These are phyloP conservation scores for Colletotrichum gigasporum DNA, from an alignment of 2,329 filamentous ascomycete species.

Conservation along the genomic window DNA sequence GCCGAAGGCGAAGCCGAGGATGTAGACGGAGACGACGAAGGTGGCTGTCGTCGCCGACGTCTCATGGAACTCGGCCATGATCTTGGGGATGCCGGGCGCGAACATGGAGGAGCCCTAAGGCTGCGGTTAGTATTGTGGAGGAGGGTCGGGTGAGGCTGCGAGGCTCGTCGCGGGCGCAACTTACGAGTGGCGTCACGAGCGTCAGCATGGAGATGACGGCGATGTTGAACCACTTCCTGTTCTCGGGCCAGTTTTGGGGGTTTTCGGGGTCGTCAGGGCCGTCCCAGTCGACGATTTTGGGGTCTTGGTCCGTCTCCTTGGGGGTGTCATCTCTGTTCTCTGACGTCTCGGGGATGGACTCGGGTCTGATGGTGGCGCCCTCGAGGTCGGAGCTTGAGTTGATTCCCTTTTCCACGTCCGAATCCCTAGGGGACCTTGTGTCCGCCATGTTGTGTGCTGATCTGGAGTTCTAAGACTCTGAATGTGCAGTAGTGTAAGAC, in stretches of 20 bases:
- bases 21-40: constrained; percentile 66
- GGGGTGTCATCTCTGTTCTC: not conserved
- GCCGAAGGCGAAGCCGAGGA: constrained; percentile 61
- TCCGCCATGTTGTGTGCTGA: constrained; percentile 3
- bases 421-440: constrained; percentile 2
- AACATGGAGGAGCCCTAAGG: constrained; percentile 55
- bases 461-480: too few relatives aligned
- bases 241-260: constrained; percentile 74
- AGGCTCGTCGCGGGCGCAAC: too few relatives aligned
- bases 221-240: constrained; percentile 48
- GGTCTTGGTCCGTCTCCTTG: constrained; percentile 9
- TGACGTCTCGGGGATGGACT: not conserved
- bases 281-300: constrained; percentile 65
- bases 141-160: too few relatives aligned
- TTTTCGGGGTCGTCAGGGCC: constrained; percentile 67
- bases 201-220: constrained; percentile 40
- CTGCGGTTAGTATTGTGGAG: constrained; percentile 25
- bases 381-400: constrained; percentile 15
- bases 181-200: constrained; percentile 33
- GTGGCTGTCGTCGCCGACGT: constrained; percentile 55
- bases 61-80: constrained; percentile 63
- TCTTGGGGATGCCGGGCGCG: constrained; percentile 64
- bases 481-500: too few relatives aligned
- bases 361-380: constrained; percentile 20
- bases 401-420: constrained; percentile 14